phyloP scores from a whole-genome alignment of 306 rosid genomes.

The Arachis hypogaea region DNA sequence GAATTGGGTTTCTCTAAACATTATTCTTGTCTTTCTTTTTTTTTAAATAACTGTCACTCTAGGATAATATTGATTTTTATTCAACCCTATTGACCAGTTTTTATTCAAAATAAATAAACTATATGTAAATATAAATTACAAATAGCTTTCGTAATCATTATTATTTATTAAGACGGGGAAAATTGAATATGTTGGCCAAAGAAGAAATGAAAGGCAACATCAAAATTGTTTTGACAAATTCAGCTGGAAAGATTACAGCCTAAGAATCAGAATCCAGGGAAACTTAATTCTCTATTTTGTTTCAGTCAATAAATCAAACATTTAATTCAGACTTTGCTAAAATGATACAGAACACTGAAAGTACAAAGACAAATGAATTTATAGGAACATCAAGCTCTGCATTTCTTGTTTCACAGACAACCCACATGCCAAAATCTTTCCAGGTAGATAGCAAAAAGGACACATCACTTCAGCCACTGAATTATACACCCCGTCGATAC shows the following conservation, averaged over 20 bases:
- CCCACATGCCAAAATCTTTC: neutral
- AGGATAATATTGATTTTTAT: too few relatives aligned
- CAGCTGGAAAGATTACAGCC: neutral
- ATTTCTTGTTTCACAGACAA: constrained; percentile 3
- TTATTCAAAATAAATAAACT: too few relatives aligned
- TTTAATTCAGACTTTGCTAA: constrained; percentile 4
- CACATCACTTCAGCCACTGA: constrained; percentile 15
- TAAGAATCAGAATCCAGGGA: neutral
- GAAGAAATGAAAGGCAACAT: neutral
- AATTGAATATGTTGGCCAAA: neutral
- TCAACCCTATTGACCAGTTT: too few relatives aligned
- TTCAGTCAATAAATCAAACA: too few relatives aligned
- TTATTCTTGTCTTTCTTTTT: too few relatives aligned
- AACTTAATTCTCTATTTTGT: neutral
- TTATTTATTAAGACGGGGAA: too few relatives aligned
- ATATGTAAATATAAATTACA: too few relatives aligned
- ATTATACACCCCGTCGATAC: constrained; percentile 62
- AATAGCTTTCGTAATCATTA: too few relatives aligned
- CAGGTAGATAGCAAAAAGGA: neutral
- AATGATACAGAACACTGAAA: constrained; percentile 1
- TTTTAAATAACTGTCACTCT: too few relatives aligned
- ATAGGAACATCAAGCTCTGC: constrained; percentile 17
- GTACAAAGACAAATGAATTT: constrained; percentile 11
- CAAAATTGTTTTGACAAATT: neutral
- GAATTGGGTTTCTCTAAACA: too few relatives aligned